A percentile compares a stretch with the other conserved stretches of the same genome.
These are phyloP conservation scores for Sicyos edulis DNA, from an alignment of 306 rosid genomes.

Conservation along the genomic window DNA sequence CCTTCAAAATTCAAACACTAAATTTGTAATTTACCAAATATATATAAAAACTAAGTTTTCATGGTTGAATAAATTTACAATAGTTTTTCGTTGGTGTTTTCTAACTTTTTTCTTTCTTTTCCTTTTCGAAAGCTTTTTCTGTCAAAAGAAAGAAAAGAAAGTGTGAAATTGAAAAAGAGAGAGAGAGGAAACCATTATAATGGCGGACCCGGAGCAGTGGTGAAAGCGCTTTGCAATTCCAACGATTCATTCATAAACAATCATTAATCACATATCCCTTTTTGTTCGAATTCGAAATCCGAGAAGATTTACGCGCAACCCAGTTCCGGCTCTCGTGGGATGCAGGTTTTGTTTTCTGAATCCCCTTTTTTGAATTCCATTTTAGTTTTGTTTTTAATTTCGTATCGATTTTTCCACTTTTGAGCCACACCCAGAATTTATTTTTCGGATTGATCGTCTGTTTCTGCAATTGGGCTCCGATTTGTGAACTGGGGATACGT, in stretches of 20 bases:
- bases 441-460: constrained; percentile 27
- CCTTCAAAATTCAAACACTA: too few species aligned
- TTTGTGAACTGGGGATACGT: constrained; percentile 39
- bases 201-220: constrained; percentile 31
- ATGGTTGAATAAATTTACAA: too few species aligned
- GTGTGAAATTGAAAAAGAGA: neutral
- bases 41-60: too few species aligned
- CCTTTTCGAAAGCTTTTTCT: neutral
- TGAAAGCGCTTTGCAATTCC: constrained; percentile 30
- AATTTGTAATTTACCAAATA: too few species aligned
- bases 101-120: too few species aligned
- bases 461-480: constrained; percentile 36
- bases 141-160: too few species aligned
- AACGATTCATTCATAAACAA: constrained; percentile 34
- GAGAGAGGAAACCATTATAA: neutral
- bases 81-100: too few species aligned
- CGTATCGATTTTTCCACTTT: constrained; percentile 17
- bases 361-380: constrained; percentile 10
- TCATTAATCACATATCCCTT: constrained; percentile 1
- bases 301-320: constrained; percentile 24
- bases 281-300: constrained; percentile 37
- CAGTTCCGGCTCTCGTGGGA: constrained; percentile 43
- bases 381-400: constrained; percentile 18
- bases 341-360: constrained; percentile 18
- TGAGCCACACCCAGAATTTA: constrained; percentile 24